A percentile compares a stretch with the other conserved stretches of the same genome.
Conservation (phyloP, 148 eudicot species). For the Chenopodium berlandieri region DNA sequence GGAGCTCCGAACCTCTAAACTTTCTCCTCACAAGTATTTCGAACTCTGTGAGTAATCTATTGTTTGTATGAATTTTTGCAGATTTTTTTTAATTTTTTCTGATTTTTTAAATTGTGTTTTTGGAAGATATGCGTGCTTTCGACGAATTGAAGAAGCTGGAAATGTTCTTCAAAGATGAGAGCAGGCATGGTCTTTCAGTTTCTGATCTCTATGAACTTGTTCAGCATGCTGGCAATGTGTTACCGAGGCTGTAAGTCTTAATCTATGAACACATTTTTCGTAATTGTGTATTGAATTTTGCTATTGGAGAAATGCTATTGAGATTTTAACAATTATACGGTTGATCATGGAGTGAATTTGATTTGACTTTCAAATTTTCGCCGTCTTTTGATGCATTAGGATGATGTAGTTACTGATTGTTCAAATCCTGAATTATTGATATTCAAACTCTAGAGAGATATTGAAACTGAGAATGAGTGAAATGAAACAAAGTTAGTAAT, state of each 20-base stretch:
- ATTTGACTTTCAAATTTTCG: conserved; percentile 7
- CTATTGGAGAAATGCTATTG: background rate
- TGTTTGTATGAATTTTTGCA: background rate
- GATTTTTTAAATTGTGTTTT: conserved; percentile 19
- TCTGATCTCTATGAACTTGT: conserved; percentile 87
- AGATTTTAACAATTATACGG: too few species aligned
- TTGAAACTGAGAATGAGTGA: background rate
- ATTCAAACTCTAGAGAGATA: background rate
- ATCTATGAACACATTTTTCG: conserved; percentile 10
- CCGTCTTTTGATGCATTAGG: background rate
- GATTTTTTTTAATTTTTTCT: background rate
- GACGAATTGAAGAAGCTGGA: conserved; percentile 89
- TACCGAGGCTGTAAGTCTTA: conserved; percentile 83
- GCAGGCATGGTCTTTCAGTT: conserved; percentile 77
- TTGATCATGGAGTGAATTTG: background rate
- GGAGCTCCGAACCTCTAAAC: conserved; percentile 91
- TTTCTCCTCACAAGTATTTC: conserved; percentile 91
- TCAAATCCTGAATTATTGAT: background rate
- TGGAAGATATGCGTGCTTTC: conserved; percentile 90
- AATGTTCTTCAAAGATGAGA: conserved; percentile 84
- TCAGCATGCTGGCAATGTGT: conserved; percentile 93
- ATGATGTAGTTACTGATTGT: background rate
- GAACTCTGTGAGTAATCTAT: conserved; percentile 61
- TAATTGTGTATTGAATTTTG: background rate
- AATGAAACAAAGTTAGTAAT: background rate